Base-by-base conservation (phyloP, 768 basidiomycete species). In the Leucosporidium scottii region DNA sequence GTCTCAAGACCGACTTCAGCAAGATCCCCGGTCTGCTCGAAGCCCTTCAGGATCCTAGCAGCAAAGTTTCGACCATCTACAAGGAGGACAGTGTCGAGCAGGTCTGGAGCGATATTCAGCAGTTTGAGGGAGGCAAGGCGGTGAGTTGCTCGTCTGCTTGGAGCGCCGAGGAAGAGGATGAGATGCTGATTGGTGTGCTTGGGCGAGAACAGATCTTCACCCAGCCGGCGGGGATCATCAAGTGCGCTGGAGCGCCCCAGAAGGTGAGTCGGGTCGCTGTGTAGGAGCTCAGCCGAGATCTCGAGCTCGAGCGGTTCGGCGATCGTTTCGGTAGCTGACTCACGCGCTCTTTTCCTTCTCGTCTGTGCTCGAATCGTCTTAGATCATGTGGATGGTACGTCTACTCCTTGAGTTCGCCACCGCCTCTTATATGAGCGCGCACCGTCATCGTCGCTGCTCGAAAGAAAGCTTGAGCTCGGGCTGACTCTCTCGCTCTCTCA, bases 31-130 rank as follows among this genome's bases (percentile, higher is more conserved):
- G 80, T 2, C 81, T 99, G 8, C 77, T 84, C 23, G 81, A 83
- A 66, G 94, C 91, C 0, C 83, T 99, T 25, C 82, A 83, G n/a
- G 85, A 92, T 75, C 83, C 88, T 18, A 77, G 80, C 9, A 88
- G 88, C 2, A 87, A 88, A 3, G 93, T 99, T 39, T 90, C 91
- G 12, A 88, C 89, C 13, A 96, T 96, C 68, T 97, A 97, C 80
- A 89, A 88, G 0, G 90, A 90, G 78, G 84, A 89, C 62, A 88
- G 90, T 8, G 90, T 88, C 75, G 91, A 96, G 79, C 93, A 91
- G 79, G 85, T 85, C 21, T 94, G 90, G 91, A 79, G 82, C 51
- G 86, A 92, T 73, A 86, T 97, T 55, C 85, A 91, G 66, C 82
- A 82, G 18, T 82, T 92, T 65, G 84, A 87, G 47, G 80, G 82